phyloP scores from a whole-genome alignment of 768 basidiomycete genomes.

The Boletellus emodensis region DNA sequence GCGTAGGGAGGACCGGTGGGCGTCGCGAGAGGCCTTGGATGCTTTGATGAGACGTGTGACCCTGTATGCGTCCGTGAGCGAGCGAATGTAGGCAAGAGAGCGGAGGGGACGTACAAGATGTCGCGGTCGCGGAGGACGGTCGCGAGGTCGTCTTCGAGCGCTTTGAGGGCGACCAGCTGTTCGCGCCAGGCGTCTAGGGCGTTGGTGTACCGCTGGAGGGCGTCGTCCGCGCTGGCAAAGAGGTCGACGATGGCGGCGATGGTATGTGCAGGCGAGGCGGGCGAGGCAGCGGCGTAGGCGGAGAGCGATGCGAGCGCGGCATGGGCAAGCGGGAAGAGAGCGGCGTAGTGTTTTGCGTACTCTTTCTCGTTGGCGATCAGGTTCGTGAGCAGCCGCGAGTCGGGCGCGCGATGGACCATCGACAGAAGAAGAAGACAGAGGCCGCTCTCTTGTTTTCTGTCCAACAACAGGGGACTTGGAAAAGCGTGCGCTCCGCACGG shows the following conservation, averaged over 20 bases:
- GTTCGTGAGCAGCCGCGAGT: slow-evolving; percentile 67
- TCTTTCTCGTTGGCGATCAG: slow-evolving; percentile 70
- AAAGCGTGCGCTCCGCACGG: no score
- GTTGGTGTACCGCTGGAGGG: slow-evolving; percentile 54
- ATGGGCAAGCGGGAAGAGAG: slow-evolving; percentile 56
- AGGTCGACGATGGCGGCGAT: slow-evolving; percentile 47
- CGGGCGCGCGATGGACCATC: slow-evolving; percentile 72
- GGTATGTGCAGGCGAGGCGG: slow-evolving; percentile 29
- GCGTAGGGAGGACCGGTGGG: slow-evolving; percentile 29
- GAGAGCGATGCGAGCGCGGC: slow-evolving; percentile 61
- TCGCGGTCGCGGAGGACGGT: slow-evolving; percentile 68
- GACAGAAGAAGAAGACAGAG: no score
- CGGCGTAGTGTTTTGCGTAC: slow-evolving; percentile 56
- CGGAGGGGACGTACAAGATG: slow-evolving; percentile 58
- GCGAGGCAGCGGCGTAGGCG: slow-evolving; percentile 68
- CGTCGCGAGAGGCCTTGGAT: slow-evolving; percentile 51
- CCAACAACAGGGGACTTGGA: no score
- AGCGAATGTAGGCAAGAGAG: not conserved
- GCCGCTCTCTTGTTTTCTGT: no score
- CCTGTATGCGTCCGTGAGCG: slow-evolving; percentile 32
- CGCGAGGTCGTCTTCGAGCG: slow-evolving; percentile 68
- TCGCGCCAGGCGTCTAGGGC: slow-evolving; percentile 66
- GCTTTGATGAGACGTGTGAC: slow-evolving; percentile 78
- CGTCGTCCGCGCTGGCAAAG: slow-evolving; percentile 64
- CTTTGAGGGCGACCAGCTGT: slow-evolving; percentile 55